Conservation (phyloP, 1,284 basidiomycete genomes). For the Ustilago loliicola region DNA sequence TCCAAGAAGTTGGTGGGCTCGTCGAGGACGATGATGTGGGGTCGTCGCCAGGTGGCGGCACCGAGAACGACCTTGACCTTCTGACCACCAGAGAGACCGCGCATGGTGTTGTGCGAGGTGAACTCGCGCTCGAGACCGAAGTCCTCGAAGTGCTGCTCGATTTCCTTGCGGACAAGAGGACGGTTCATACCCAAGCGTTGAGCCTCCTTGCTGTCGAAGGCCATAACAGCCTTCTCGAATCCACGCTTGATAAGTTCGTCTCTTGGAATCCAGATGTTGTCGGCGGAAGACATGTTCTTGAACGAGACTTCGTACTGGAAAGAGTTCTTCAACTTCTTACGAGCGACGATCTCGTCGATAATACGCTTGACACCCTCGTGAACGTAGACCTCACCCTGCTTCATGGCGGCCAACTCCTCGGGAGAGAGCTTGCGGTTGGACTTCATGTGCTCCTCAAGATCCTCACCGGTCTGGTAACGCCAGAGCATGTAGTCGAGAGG, state of each 20-base stretch:
- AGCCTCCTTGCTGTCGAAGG: conserved; percentile 67
- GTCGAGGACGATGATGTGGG: conserved; percentile 70
- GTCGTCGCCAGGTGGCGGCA: conserved; percentile 69
- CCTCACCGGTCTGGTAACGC: conserved; percentile 71
- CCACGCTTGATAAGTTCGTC: conserved; percentile 68
- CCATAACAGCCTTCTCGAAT: conserved; percentile 68
- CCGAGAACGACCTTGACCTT: conserved; percentile 71
- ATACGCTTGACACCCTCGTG: conserved; percentile 70
- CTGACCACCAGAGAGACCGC: conserved; percentile 70
- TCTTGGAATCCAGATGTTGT: conserved; percentile 69
- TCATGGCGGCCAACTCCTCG: conserved; percentile 66
- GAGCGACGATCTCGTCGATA: conserved; percentile 68
- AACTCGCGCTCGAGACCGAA: conserved; percentile 70
- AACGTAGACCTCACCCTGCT: conserved; percentile 69
- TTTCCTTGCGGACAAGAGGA: conserved; percentile 69
- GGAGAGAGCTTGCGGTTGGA: conserved; percentile 58
- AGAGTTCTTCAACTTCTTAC: conserved; percentile 71
- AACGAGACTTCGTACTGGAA: conserved; percentile 71
- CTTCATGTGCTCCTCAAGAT: conserved; percentile 70
- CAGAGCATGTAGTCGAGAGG: conserved; percentile 71
- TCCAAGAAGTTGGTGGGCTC: conserved; percentile 71
- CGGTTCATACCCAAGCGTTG: conserved; percentile 69
- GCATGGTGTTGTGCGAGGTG: conserved; percentile 71
- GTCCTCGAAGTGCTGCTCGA: conserved; percentile 70
- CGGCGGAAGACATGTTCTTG: conserved; percentile 70